Conservation (phyloP, 805 yeast genomes). For the Candida ponderosae region DNA sequence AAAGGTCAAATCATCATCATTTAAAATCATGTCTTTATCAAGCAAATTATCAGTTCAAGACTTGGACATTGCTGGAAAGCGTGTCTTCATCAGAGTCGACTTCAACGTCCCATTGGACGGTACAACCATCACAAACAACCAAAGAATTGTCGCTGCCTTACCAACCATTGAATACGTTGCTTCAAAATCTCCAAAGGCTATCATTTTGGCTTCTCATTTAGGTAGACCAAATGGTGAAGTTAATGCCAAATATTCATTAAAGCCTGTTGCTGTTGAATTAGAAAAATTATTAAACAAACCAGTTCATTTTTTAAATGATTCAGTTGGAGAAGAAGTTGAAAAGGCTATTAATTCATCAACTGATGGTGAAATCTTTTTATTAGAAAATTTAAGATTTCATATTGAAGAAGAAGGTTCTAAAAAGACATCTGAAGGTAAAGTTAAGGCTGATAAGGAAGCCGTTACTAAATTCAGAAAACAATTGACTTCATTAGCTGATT, state of each 20-base stretch:
- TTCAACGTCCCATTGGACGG: constrained; percentile 95
- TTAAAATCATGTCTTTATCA: constrained; percentile 72
- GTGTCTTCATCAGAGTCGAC: constrained; percentile 98
- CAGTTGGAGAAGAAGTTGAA: constrained; percentile 90
- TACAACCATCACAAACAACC: constrained; percentile 95
- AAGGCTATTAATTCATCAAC: constrained; percentile 64
- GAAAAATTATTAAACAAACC: constrained; percentile 62
- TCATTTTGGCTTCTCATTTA: constrained; percentile 91
- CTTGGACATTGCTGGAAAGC: constrained; percentile 76
- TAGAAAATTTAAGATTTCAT: constrained; percentile 98
- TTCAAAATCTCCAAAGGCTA: constrained; percentile 85
- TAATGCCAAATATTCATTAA: constrained; percentile 78
- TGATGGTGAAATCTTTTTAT: constrained; percentile 76
- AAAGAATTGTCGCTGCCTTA: constrained; percentile 98
- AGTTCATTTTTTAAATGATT: constrained; percentile 81
- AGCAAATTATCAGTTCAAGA: constrained; percentile 91
- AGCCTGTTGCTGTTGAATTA: constrained; percentile 91
- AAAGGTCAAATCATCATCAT: not conserved
- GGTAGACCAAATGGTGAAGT: constrained; percentile 99
- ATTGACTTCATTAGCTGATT: constrained; percentile 90
- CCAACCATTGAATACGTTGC: constrained; percentile 96
- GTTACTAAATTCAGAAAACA: constrained; percentile 85
- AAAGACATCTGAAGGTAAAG: constrained; percentile 87
- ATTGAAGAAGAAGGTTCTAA: constrained; percentile 94
- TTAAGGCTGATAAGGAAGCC: constrained; percentile 81